phyloP scores from a whole-genome alignment of 2,329 filamentous ascomycete genomes.

The Daldinia sp. region DNA sequence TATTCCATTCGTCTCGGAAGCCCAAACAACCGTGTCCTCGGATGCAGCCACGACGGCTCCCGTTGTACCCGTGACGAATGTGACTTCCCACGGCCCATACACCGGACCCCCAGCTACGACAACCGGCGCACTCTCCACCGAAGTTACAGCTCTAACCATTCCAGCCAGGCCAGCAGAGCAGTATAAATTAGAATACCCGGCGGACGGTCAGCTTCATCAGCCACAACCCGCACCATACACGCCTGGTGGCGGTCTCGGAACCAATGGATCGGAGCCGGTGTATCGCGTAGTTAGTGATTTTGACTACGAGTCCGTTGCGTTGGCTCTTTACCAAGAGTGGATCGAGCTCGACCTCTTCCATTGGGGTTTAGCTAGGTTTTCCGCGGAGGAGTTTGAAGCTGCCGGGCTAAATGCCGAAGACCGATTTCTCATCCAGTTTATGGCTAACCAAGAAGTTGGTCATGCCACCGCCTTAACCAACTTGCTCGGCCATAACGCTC shows the following conservation, averaged over 20 bases:
- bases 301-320: constrained; percentile 78
- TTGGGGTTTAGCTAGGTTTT: constrained; percentile 75
- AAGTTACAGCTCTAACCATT: constrained; percentile 65
- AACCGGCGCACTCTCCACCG: constrained; percentile 72
- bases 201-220: constrained; percentile 73
- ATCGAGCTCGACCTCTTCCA: constrained; percentile 87
- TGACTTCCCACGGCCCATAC: constrained; percentile 74
- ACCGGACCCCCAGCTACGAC: constrained; percentile 70
- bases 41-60: constrained; percentile 41
- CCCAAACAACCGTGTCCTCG: constrained; percentile 49
- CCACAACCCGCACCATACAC: constrained; percentile 75
- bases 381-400: constrained; percentile 71
- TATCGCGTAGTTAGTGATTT: constrained; percentile 84
- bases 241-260: constrained; percentile 77
- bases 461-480: constrained; percentile 81
- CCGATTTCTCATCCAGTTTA: constrained; percentile 75
- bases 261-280: constrained; percentile 78
- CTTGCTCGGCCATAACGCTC: constrained; percentile 76
- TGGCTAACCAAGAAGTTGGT: constrained; percentile 79
- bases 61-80: constrained; percentile 56
- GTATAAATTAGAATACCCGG: constrained; percentile 73
- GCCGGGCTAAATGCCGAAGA: constrained; percentile 75
- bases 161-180: constrained; percentile 64
- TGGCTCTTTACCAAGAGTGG: constrained; percentile 83
- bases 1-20: constrained; percentile 47